Percentiles rank a stretch among this genome's conserved stretches.
These are phyloP conservation scores for Medicago arabica DNA, from an alignment of 306 rosid species.

Conservation along the genomic window DNA sequence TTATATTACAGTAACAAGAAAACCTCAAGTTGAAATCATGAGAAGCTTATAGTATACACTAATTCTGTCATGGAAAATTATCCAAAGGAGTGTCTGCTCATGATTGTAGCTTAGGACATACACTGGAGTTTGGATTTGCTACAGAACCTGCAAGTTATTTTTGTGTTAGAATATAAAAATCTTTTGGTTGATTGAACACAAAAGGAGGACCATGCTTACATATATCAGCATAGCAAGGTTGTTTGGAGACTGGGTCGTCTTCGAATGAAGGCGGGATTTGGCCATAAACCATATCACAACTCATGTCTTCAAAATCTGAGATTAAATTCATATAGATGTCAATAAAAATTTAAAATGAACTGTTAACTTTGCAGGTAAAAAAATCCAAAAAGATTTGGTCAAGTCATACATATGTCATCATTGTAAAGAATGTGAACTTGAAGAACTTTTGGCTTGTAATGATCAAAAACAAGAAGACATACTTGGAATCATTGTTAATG, in stretches of 20 bases:
- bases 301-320: constrained; percentile 96
- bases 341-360: constrained; percentile 13
- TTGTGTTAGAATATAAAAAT: constrained; percentile 31
- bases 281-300: constrained; percentile 97
- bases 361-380: background rate
- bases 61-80: background rate
- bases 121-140: constrained; percentile 58
- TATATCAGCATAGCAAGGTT: constrained; percentile 75
- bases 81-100: constrained; percentile 47
- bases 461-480: constrained; percentile 39
- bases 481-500: constrained; percentile 96
- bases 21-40: background rate
- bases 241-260: constrained; percentile 87
- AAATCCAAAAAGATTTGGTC: background rate
- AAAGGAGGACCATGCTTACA: constrained; percentile 55
- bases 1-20: background rate
- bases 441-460: background rate
- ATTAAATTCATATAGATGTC: constrained; percentile 18
- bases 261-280: constrained; percentile 83
- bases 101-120: constrained; percentile 75
- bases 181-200: constrained; percentile 1
- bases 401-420: no score
- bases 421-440: no score
- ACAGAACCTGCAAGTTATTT: constrained; percentile 67
- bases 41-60: background rate